Evolutionary conservation across 495 filamentous ascomycete genomes (phyloP).

Genomic region (Corynascus novoguineensis): DNA sequence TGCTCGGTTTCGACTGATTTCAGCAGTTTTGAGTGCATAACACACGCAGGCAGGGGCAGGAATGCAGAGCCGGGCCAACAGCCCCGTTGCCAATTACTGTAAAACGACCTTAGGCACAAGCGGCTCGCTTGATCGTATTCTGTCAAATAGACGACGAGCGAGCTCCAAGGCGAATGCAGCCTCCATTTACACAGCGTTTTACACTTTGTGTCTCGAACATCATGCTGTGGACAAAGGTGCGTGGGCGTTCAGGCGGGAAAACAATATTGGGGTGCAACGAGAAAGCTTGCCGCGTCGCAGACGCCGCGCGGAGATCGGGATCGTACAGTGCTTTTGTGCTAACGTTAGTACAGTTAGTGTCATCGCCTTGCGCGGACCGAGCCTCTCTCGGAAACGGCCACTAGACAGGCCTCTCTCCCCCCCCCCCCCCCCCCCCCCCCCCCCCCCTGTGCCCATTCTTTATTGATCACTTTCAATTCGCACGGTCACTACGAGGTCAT

Average conservation of each 20-base stretch:
- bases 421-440: too few relatives aligned
- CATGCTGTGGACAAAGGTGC: not conserved
- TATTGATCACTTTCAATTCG: not conserved
- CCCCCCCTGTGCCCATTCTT: not conserved
- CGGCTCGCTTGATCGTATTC: conserved; percentile 12
- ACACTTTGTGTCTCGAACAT: conserved; percentile 1
- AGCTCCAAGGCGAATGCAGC: not conserved
- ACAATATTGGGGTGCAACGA: not conserved
- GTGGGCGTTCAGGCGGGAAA: not conserved
- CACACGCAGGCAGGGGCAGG: conserved; percentile 8
- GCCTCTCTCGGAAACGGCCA: conserved; percentile 12
- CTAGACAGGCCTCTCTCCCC: not conserved
- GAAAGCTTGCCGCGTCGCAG: not conserved
- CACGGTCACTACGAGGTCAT: not conserved
- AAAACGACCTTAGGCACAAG: conserved; percentile 1
- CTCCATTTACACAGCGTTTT: conserved; percentile 12
- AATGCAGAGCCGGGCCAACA: conserved; percentile 2
- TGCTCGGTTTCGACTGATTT: not conserved
- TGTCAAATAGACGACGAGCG: conserved; percentile 18
- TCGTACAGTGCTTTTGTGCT: too few relatives aligned
- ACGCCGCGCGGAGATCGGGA: conserved; percentile 10
- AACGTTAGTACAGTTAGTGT: too few relatives aligned
- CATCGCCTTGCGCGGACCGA: conserved; percentile 4
- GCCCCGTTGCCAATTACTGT: not conserved
- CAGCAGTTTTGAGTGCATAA: too few relatives aligned